Conservation (phyloP, 2,329 filamentous ascomycete species). For the Cadophora sp. region DNA sequence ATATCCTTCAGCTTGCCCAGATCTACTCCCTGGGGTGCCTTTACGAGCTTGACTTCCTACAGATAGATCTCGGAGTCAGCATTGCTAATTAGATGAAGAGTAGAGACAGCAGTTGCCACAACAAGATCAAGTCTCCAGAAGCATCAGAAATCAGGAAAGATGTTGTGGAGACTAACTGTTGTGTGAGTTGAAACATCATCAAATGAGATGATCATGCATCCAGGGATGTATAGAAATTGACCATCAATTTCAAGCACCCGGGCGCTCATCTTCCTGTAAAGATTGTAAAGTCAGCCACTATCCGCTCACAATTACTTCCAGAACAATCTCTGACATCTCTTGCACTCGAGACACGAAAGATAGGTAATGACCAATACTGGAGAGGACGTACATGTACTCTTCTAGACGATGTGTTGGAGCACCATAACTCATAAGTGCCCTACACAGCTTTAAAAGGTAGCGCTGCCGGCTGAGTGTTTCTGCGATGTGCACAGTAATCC, state of each 20-base stretch:
- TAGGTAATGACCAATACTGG: neutral
- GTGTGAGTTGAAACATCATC: constrained; percentile 77
- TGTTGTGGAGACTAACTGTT: constrained; percentile 46
- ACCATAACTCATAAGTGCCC: constrained; percentile 86
- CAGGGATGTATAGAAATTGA: constrained; percentile 88
- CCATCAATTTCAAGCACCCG: constrained; percentile 88
- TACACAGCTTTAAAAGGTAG: constrained; percentile 85
- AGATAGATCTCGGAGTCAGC: neutral
- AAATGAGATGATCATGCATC: constrained; percentile 94
- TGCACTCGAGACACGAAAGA: neutral
- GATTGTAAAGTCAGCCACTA: neutral
- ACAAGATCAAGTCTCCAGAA: neutral
- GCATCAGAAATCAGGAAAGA: neutral
- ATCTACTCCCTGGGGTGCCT: constrained; percentile 72
- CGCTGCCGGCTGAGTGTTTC: constrained; percentile 78
- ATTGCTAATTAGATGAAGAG: too few species aligned
- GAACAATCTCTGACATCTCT: neutral
- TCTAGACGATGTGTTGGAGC: constrained; percentile 91
- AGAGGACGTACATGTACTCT: constrained; percentile 69
- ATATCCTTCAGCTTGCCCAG: constrained; percentile 76
- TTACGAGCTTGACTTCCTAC: constrained; percentile 74
- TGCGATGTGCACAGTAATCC: constrained; percentile 65
- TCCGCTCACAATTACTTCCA: neutral
- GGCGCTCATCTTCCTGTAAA: constrained; percentile 72
- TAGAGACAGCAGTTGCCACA: neutral